A percentile compares a stretch with the other conserved stretches of the same genome.
Conservation (phyloP, 441 rosid genomes). For the Euphorbia corollata region DNA sequence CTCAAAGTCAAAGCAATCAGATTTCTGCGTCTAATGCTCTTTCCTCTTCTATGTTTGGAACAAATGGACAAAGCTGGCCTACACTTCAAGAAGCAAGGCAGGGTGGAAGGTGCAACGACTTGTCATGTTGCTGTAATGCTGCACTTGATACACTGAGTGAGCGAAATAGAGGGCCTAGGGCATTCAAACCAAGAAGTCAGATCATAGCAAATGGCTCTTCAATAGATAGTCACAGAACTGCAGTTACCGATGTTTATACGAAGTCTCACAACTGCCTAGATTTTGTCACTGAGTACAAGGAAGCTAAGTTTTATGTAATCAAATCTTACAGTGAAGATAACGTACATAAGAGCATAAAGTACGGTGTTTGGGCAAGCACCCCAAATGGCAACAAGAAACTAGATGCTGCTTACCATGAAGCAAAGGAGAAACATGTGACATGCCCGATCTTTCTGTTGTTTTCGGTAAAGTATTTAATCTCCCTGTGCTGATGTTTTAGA, state of each 20-base stretch:
- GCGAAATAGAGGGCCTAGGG: constrained; percentile 60
- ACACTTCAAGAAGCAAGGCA: constrained; percentile 42
- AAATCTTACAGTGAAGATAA: constrained; percentile 93
- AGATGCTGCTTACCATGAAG: constrained; percentile 59
- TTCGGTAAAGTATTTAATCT: constrained; percentile 46
- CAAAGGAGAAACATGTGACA: constrained; percentile 47
- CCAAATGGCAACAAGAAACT: constrained; percentile 82
- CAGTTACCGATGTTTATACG: constrained; percentile 20
- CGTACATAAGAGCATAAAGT: constrained; percentile 93
- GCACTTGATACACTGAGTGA: constrained; percentile 45
- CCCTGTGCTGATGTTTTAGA: constrained; percentile 12
- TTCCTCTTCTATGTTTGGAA: constrained; percentile 30
- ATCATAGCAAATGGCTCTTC: constrained; percentile 21
- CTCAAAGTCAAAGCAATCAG: constrained; percentile 27
- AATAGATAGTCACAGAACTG: constrained; percentile 22
- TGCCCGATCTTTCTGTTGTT: constrained; percentile 73
- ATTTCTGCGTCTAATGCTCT: constrained; percentile 32
- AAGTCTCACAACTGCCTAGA: constrained; percentile 43
- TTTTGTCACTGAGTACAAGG: constrained; percentile 44
- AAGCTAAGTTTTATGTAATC: constrained; percentile 72
- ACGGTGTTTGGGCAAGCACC: constrained; percentile 84
- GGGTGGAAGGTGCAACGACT: constrained; percentile 37
- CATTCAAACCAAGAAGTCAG: constrained; percentile 41
- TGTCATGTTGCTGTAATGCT: constrained; percentile 37
- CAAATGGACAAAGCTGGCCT: constrained; percentile 40